Conservation (phyloP, 768 basidiomycete species). For the Calvatia gigantea region DNA sequence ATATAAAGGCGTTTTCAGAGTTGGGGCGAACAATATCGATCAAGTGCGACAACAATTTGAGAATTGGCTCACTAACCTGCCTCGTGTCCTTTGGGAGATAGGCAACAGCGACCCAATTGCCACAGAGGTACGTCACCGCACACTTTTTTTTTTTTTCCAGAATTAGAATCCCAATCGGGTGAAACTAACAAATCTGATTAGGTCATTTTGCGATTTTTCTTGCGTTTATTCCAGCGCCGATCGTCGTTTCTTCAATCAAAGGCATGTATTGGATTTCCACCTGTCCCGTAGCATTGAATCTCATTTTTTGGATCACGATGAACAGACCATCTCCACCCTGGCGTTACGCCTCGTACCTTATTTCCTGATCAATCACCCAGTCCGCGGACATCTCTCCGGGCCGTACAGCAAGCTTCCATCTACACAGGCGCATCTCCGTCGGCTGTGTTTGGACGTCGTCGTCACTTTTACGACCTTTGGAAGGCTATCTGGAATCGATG, state of each 20-base stretch:
- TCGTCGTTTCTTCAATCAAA: conserved; percentile 38
- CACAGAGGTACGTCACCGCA: conserved; percentile 51
- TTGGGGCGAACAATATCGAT: conserved; percentile 25
- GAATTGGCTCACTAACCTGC: conserved; percentile 74
- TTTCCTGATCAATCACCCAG: conserved; percentile 75
- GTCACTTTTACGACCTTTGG: conserved; percentile 25
- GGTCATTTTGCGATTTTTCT: conserved; percentile 59
- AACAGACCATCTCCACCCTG: conserved; percentile 37
- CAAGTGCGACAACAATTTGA: conserved; percentile 34
- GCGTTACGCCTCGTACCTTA: conserved; percentile 69
- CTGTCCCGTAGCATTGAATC: not conserved
- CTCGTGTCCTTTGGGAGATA: conserved; percentile 84
- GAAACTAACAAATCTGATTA: conserved; percentile 19
- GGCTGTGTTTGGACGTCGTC: conserved; percentile 63
- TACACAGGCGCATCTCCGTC: conserved; percentile 7
- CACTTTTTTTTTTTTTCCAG: not conserved
- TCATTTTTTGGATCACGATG: not conserved
- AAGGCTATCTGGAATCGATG: not conserved
- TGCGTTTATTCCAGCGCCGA: conserved; percentile 57
- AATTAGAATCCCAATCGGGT: too few relatives aligned
- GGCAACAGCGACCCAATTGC: conserved; percentile 50
- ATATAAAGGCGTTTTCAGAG: conserved; percentile 47
- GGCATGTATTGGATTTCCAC: conserved; percentile 31
- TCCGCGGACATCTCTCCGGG: conserved; percentile 67
- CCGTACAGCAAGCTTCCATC: conserved; percentile 71